Percentiles rank a stretch among this genome's conserved stretches.
phyloP scores from a whole-genome alignment of 805 yeast genomes.

The Osmozyma mogii region DNA sequence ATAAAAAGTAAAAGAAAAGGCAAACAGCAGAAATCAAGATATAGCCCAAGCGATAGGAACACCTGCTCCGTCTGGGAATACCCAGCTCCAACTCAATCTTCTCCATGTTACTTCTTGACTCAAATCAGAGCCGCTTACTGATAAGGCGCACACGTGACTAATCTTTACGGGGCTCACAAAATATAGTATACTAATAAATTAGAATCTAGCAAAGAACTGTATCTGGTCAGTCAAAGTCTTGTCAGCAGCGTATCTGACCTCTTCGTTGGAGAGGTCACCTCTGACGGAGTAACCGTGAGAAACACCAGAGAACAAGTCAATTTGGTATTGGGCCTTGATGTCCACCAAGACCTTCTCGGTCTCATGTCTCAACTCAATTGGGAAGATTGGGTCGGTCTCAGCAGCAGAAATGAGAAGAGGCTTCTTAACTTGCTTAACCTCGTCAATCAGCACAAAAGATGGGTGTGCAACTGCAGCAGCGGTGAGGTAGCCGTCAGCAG shows the following conservation, averaged over 20 bases:
- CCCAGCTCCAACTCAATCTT: too few relatives aligned
- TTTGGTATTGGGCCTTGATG: constrained; percentile 47
- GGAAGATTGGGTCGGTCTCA: constrained; percentile 56
- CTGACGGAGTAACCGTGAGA: constrained; percentile 75
- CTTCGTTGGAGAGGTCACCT: constrained; percentile 56
- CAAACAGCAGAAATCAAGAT: too few relatives aligned
- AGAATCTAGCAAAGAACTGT: constrained; percentile 8
- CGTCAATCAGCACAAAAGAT: constrained; percentile 59
- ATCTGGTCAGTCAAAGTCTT: constrained; percentile 48
- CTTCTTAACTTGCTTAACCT: constrained; percentile 48
- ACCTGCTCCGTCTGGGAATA: too few relatives aligned
- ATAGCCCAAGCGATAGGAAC: too few relatives aligned
- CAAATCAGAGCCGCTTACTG: too few relatives aligned
- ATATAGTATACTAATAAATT: too few relatives aligned
- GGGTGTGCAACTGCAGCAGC: constrained; percentile 83
- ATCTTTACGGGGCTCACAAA: too few relatives aligned
- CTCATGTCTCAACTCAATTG: constrained; percentile 52
- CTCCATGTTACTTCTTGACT: too few relatives aligned
- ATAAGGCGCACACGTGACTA: too few relatives aligned
- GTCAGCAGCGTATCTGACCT: constrained; percentile 56
- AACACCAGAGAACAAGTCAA: constrained; percentile 56
- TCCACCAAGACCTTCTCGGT: constrained; percentile 49
- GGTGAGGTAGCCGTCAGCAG: constrained; percentile 36
- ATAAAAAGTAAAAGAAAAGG: too few relatives aligned
- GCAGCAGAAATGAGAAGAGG: constrained; percentile 74